Evolutionary conservation across 2,329 filamentous ascomycete species (phyloP), one percentile per base, ranked within the genome.

Genomic region (Diplocarpon rosae): DNA sequence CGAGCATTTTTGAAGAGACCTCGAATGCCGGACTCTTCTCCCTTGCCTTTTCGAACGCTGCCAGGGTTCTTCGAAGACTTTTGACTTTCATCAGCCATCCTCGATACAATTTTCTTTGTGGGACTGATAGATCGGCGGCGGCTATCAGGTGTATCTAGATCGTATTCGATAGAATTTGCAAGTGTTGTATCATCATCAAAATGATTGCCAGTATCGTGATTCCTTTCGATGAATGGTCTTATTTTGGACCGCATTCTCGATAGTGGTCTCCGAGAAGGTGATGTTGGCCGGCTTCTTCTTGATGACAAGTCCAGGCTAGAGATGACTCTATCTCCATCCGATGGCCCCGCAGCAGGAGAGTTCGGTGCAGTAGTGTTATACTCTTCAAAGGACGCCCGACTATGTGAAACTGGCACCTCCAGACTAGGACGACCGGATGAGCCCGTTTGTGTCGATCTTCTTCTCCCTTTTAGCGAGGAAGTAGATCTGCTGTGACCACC

Each of bases 1-100:
- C 83, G 73, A 39, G 78, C 76, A 2, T 80, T 81, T 64, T 87
- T 90, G 64, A 95, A 83, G 38, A 95, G 80, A 6, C 82, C 78
- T 34, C 80, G 76, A 8, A 87, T 69, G 30, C 75, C 78, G 9
- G 75, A 76, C 32, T 73, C 67, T 32, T 73, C 68, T 17, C 58
- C 52, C 44, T 56, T 60, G 2, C 61, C 67, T 14, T 66, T 61
- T 16, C 65, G 68, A n/a, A 72, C 53, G 56, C 73, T 79, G 15
- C 68, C 68, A 20, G 68, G 63, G 36, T 67, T 72, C 48, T 66
- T 65, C 48, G 69, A 68, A 37, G 67, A 66, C 51, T 67, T 78
- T 57, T 65, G 67, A 53, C 60, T 69, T 45, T 72, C 69, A 17
- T 70, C 68, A 13, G 65, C 64, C 40, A 62, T 58, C 45, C 62